Conservation (phyloP, 305 asterid species). For the Solanum chacoense region DNA sequence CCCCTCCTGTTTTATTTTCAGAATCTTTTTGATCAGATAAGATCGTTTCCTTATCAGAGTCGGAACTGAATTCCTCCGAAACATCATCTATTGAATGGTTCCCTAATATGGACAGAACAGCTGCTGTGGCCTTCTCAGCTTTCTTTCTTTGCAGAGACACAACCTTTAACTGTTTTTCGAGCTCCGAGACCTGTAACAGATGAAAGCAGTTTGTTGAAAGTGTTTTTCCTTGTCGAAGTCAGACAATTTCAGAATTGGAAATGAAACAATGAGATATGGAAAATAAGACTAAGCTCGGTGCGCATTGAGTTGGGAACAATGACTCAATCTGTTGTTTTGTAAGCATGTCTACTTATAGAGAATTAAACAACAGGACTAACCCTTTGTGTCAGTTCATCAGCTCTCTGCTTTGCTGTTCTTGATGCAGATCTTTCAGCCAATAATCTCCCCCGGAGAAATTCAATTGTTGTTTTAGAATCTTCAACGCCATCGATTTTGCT, state of each 20-base stretch:
- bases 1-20: conserved; percentile 16
- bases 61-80: conserved; percentile 59
- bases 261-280: neutral
- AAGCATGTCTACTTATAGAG: neutral
- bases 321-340: neutral
- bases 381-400: conserved; percentile 79
- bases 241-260: neutral
- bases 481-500: conserved; percentile 43
- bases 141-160: conserved; percentile 68
- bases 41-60: conserved; percentile 50
- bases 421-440: conserved; percentile 89
- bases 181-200: conserved; percentile 49
- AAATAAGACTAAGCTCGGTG: neutral
- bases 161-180: conserved; percentile 68
- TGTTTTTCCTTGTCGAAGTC: neutral
- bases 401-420: conserved; percentile 71
- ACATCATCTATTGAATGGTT: conserved; percentile 53
- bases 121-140: conserved; percentile 86
- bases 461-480: conserved; percentile 57
- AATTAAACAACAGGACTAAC: conserved; percentile 31
- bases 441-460: conserved; percentile 79
- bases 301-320: neutral
- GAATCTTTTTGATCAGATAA: conserved; percentile 22
- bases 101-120: conserved; percentile 70
- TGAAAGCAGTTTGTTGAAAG: neutral